Conservation (phyloP, 164 flowering plant species). For the Nymphaea thermarum region DNA sequence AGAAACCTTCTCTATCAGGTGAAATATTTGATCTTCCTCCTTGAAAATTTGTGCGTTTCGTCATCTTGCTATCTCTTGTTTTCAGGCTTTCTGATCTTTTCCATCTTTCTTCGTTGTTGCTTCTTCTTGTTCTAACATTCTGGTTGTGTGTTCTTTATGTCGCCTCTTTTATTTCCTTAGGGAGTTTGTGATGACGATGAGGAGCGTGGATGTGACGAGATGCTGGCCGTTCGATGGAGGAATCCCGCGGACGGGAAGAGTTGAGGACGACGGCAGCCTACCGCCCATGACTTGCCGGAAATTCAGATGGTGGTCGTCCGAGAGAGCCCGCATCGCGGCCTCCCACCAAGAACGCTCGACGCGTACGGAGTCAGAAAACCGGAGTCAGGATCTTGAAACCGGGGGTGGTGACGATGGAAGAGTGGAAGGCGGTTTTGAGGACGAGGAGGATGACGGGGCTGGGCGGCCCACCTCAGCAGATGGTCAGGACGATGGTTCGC, state of each 20-base stretch:
- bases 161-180: conserved; percentile 14
- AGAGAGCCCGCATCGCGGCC: conserved; percentile 3
- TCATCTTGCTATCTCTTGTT: too few relatives aligned
- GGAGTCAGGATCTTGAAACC: neutral
- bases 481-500: conserved; percentile 15
- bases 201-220: conserved; percentile 30
- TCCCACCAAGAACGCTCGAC: neutral
- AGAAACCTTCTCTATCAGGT: conserved; percentile 56
- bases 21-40: neutral
- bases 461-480: conserved; percentile 16
- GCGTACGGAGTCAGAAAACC: neutral
- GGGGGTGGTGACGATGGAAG: neutral
- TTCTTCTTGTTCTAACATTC: neutral
- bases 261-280: conserved; percentile 10
- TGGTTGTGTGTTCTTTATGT: neutral
- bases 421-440: conserved; percentile 2
- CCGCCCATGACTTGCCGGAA: conserved; percentile 41
- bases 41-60: too few relatives aligned
- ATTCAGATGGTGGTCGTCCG: conserved; percentile 49
- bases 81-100: neutral
- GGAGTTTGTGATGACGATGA: conserved; percentile 42
- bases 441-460: conserved; percentile 1
- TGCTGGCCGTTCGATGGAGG: conserved; percentile 45
- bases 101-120: neutral
- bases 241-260: neutral